Conservation (phyloP, 2,329 filamentous ascomycete species). For the Pseudogymnoascus sp. region DNA sequence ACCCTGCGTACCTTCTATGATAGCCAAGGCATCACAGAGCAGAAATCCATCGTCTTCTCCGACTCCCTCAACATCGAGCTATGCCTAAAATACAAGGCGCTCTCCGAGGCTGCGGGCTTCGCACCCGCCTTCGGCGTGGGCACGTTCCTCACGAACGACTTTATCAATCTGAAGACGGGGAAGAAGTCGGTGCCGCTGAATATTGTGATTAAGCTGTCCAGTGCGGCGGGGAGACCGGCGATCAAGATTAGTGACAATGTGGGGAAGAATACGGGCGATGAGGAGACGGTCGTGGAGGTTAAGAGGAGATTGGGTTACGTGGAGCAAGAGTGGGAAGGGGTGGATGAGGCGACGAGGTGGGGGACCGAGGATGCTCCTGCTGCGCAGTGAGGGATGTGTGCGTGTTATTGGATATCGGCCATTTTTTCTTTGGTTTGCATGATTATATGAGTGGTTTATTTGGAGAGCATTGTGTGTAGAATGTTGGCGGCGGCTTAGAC, state of each 20-base stretch:
- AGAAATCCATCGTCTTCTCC: slow-evolving; percentile 90
- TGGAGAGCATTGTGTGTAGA: neutral
- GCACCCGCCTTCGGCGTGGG: slow-evolving; percentile 87
- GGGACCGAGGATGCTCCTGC: slow-evolving; percentile 41
- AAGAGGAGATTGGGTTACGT: slow-evolving; percentile 81
- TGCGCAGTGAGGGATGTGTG: neutral
- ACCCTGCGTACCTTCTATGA: slow-evolving; percentile 44
- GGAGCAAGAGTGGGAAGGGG: slow-evolving; percentile 75
- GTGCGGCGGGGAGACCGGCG: slow-evolving; percentile 70
- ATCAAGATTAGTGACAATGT: slow-evolving; percentile 90
- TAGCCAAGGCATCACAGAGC: slow-evolving; percentile 57
- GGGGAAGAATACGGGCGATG: slow-evolving; percentile 86
- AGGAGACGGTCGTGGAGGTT: slow-evolving; percentile 68
- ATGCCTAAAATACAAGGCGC: slow-evolving; percentile 81
- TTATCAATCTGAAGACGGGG: slow-evolving; percentile 60
- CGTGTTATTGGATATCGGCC: neutral
- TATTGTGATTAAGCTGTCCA: slow-evolving; percentile 95
- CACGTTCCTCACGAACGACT: slow-evolving; percentile 95
- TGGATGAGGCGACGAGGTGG: slow-evolving; percentile 81
- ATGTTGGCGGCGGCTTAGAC: neutral
- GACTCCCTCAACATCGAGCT: slow-evolving; percentile 88
- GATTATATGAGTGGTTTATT: neutral
- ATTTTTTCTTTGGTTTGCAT: neutral
- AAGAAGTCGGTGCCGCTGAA: slow-evolving; percentile 87
- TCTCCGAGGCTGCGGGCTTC: slow-evolving; percentile 74